Conservation (phyloP, 495 filamentous ascomycete genomes). For the Lepraria neglecta region DNA sequence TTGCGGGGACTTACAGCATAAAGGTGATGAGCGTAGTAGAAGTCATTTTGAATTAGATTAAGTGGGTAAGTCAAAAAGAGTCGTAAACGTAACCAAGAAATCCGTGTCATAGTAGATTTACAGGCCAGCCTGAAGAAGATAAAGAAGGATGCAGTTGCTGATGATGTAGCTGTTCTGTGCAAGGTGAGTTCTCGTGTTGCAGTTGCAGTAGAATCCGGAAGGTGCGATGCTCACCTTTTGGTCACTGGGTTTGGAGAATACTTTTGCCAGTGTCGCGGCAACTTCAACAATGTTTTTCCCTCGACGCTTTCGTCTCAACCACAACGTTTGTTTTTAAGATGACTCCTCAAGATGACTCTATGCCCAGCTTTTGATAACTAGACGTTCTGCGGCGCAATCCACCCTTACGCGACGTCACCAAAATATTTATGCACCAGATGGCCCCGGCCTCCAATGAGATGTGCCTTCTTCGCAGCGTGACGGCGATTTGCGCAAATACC, state of each 20-base stretch:
- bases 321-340: background rate
- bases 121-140: conserved; percentile 13
- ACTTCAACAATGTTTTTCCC: background rate
- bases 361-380: background rate
- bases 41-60: conserved; percentile 43
- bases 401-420: background rate
- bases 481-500: background rate
- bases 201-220: background rate
- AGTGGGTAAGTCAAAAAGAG: background rate
- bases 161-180: background rate
- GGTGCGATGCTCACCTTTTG: background rate
- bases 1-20: conserved; percentile 53
- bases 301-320: background rate
- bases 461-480: background rate
- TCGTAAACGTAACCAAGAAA: background rate
- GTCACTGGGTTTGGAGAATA: background rate
- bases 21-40: conserved; percentile 74
- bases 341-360: background rate
- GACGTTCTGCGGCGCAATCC: background rate
- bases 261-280: background rate
- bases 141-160: no score
- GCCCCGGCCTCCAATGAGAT: no score
- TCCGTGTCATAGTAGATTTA: background rate
- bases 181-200: background rate
- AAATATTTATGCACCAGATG: no score